Conservation (phyloP, 192 early-diverging fungal genomes). For the Spizellomyces punctatus region DNA sequence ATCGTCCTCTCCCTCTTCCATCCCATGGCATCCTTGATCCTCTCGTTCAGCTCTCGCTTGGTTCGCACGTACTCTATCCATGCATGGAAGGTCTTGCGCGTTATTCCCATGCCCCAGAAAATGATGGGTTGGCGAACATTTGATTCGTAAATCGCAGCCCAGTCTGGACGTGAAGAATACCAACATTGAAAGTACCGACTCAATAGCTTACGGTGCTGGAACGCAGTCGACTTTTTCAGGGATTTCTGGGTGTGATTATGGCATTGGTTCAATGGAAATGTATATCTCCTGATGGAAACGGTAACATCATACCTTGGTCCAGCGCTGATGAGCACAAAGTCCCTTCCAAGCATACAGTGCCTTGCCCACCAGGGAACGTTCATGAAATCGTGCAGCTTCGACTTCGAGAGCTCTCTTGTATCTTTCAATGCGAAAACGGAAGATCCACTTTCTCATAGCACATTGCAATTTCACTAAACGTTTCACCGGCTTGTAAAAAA, state of each 20-base stretch:
- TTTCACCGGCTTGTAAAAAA: too few species aligned
- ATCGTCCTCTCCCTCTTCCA: constrained; percentile 15
- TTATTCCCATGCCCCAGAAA: constrained; percentile 7
- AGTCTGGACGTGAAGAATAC: constrained; percentile 11
- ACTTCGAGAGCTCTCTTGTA: background rate
- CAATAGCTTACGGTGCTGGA: constrained; percentile 2
- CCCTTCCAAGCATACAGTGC: constrained; percentile 11
- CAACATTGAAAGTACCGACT: background rate
- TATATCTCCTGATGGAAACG: too few species aligned
- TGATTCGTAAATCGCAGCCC: constrained; percentile 11
- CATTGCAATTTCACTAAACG: background rate
- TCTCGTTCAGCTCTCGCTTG: background rate
- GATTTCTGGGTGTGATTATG: too few species aligned
- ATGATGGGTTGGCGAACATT: constrained; percentile 2
- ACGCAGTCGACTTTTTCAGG: background rate
- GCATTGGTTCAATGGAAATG: too few species aligned
- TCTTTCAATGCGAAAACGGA: background rate
- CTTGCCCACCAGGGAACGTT: background rate
- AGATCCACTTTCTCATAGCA: constrained; percentile 6
- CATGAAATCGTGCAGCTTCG: constrained; percentile 8
- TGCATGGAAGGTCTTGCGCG: constrained; percentile 9
- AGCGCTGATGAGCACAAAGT: constrained; percentile 13
- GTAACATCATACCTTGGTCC: background rate
- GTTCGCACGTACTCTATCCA: constrained; percentile 1
- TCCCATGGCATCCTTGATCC: constrained; percentile 17